Percentiles rank a stretch among this genome's conserved stretches.
Conservation (phyloP, 2,329 filamentous ascomycete species). For the Arthroderma sp. region DNA sequence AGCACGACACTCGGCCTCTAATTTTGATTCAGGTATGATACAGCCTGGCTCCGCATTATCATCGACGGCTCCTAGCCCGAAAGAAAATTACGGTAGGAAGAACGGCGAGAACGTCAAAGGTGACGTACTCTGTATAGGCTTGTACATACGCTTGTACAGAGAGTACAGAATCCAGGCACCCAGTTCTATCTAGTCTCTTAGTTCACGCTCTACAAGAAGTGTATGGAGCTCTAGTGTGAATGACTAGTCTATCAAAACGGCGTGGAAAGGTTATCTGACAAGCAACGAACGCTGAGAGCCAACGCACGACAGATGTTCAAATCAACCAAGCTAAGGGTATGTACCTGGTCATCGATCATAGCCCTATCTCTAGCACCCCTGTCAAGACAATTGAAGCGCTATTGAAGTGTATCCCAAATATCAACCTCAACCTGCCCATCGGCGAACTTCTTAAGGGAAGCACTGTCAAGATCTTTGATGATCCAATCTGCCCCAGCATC, state of each 20-base stretch:
- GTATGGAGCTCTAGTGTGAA: not conserved
- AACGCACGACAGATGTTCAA: not conserved
- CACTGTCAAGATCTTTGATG: slow-evolving; percentile 63
- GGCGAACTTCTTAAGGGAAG: slow-evolving; percentile 48
- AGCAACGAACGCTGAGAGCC: not conserved
- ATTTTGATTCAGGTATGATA: not conserved
- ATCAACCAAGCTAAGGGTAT: not conserved
- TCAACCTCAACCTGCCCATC: slow-evolving; percentile 54
- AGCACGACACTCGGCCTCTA: not conserved
- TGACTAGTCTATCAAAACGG: slow-evolving; percentile 1
- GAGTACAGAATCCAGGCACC: not conserved
- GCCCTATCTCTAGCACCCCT: not conserved
- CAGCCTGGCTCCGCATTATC: not conserved
- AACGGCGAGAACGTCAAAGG: not conserved
- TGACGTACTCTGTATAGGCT: not conserved
- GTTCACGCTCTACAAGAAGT: not conserved
- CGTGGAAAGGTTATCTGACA: not conserved
- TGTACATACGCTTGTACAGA: not conserved
- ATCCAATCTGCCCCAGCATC: slow-evolving; percentile 80
- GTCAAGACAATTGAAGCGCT: slow-evolving; percentile 8
- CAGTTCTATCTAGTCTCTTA: not conserved
- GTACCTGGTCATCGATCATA: slow-evolving; percentile 4
- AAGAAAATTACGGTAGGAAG: not conserved
- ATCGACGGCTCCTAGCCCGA: not conserved
- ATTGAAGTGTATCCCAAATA: slow-evolving; percentile 47